Evolutionary conservation across 345 rosid species (phyloP), one percentile per base, ranked within the genome.

Genomic region (Gossypium thurberi): DNA sequence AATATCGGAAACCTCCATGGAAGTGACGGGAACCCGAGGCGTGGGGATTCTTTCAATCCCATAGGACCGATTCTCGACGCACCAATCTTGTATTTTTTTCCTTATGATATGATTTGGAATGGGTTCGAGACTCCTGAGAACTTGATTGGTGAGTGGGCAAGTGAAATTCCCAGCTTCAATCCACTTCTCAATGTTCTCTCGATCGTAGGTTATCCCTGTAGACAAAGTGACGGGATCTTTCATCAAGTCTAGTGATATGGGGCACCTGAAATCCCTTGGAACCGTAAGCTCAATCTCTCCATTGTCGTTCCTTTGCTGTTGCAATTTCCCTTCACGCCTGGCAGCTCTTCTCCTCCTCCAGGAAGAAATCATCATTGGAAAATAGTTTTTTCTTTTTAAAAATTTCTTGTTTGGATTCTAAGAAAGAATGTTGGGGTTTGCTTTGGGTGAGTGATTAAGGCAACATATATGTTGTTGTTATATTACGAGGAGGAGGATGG

Each of bases 141-240:
- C 85, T 74, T 72, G 82, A 65, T 88, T 87, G 0, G 97, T 94
- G 8, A 87, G 74, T 1, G 98, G 98, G 65, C 98, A 91, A 0
- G 85, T 91, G 28, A 73, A 62, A 72, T 91, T 81, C 21, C 97
- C 96, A 0, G 83, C 73, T 50, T 91, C 94, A 0, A 88, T 86
- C 97, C 98, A 94, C 2, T 75, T 87, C 82, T 94, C 98, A 5
- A 94, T 90, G 77, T 66, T 90, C 46, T 82, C 87, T 0, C 98
- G 86, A 76, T 94, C 98, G 28, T 91, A 94, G 0, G 97, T 90
- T 37, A 91, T 88, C 75, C 98, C 97, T 0, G 94, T 85, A 0
- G 89, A 86, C 33, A 94, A 70, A 2, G 92, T 94, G 23, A 94
- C 94, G n/a, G 98, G 98, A 74, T 94, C 98, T 62, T 90, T 94